These are phyloP conservation scores for Malassezia furfur DNA, from an alignment of 1,284 basidiomycete species.

Conservation along the genomic window DNA sequence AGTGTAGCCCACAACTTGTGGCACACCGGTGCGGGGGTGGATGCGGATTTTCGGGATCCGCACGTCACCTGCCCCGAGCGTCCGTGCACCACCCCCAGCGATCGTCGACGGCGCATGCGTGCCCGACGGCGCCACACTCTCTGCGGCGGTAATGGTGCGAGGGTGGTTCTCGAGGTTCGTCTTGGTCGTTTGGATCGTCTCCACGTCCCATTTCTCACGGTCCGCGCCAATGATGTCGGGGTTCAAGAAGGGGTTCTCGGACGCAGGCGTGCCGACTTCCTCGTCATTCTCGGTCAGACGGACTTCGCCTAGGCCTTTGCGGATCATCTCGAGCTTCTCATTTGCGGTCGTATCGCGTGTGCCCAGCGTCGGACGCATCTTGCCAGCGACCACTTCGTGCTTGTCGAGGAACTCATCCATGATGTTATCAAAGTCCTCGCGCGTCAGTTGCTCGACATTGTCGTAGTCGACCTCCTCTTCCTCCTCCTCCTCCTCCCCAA, in stretches of 20 bases:
- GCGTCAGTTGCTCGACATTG: constrained; percentile 60
- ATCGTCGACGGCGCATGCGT: neutral
- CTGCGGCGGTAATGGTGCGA: constrained; percentile 29
- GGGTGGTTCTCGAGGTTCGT: constrained; percentile 47
- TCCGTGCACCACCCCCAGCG: neutral
- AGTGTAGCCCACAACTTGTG: constrained; percentile 36
- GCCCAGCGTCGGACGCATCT: constrained; percentile 58
- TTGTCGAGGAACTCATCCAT: constrained; percentile 89
- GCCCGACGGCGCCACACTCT: constrained; percentile 25
- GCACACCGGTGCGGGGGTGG: constrained; percentile 39
- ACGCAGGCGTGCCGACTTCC: constrained; percentile 62
- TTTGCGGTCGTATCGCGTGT: constrained; percentile 49
- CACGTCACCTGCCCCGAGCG: constrained; percentile 19
- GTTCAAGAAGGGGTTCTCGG: constrained; percentile 26
- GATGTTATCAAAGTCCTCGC: constrained; percentile 80
- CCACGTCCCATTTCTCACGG: constrained; percentile 47
- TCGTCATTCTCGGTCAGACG: constrained; percentile 61
- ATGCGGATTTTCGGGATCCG: constrained; percentile 33
- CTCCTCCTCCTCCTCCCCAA: constrained; percentile 54
- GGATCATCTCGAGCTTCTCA: constrained; percentile 58
- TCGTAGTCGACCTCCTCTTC: constrained; percentile 57
- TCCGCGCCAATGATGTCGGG: constrained; percentile 20
- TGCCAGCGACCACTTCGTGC: constrained; percentile 78
- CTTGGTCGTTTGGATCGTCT: constrained; percentile 42
- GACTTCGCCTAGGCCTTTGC: constrained; percentile 33